These are phyloP conservation scores for Aspergillus hortae DNA, from an alignment of 2,329 filamentous ascomycete species.

Conservation along the genomic window DNA sequence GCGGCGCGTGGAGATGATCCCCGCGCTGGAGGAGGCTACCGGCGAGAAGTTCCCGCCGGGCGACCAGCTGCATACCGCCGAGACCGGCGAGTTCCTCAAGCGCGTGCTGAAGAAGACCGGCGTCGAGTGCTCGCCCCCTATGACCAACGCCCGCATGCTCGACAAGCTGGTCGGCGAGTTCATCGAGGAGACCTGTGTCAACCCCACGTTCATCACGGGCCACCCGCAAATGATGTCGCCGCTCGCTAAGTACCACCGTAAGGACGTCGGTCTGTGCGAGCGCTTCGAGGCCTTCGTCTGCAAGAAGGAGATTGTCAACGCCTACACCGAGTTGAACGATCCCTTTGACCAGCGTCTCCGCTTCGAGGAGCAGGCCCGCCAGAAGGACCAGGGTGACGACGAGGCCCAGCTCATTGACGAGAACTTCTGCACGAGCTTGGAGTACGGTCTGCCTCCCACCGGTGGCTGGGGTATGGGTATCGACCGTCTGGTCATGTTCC, in stretches of 20 bases:
- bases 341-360: slow-evolving; percentile 89
- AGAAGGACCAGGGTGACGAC: slow-evolving; percentile 95
- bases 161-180: slow-evolving; percentile 93
- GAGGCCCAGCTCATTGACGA: slow-evolving; percentile 96
- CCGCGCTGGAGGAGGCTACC: slow-evolving; percentile 79
- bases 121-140: slow-evolving; percentile 81
- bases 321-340: slow-evolving; percentile 97
- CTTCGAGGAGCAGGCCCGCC: slow-evolving; percentile 90
- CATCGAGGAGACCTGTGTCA: slow-evolving; percentile 89
- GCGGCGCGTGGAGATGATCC: slow-evolving; percentile 94
- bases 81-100: slow-evolving; percentile 86
- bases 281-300: slow-evolving; percentile 96
- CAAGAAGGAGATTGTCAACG: slow-evolving; percentile 96
- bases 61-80: slow-evolving; percentile 82
- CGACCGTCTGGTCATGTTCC: slow-evolving; percentile 90
- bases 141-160: slow-evolving; percentile 93
- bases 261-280: slow-evolving; percentile 80
- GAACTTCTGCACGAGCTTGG: slow-evolving; percentile 86
- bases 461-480: slow-evolving; percentile 97
- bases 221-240: slow-evolving; percentile 89
- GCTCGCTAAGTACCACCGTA: slow-evolving; percentile 90
- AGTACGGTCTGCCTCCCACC: slow-evolving; percentile 88
- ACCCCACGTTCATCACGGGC: slow-evolving; percentile 87
- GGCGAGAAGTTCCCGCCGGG: slow-evolving; percentile 92
- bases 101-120: slow-evolving; percentile 81